Evolutionary conservation across 768 basidiomycete species (phyloP), one percentile per base, ranked within the genome.

Genomic region (Rhizopogon vesiculosus): DNA sequence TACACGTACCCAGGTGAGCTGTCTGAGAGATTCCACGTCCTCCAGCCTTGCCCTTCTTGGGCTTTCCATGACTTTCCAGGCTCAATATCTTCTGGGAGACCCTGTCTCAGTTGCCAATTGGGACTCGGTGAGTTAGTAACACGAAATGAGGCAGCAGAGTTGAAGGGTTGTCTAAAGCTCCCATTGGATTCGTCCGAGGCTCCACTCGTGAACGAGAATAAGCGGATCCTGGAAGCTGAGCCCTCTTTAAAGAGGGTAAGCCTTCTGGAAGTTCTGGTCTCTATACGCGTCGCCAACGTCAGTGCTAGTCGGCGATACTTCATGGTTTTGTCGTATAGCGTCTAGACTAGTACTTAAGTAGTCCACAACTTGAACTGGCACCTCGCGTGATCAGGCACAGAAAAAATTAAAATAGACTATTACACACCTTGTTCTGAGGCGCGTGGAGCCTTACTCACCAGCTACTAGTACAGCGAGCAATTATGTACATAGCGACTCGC

Each of bases 91-190:
- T 53, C 49, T 38, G 61, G 61, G 57, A 68, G 64, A 15, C 76
- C 75, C 41, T 77, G 70, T 38, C 78, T 78, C 31, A 73, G 63
- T 22, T 68, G 70, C 81, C 80, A 81, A 18, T 52, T 54, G 19
- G 76, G 74, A 62, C 73, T 72, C 1, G 78, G 77, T 12, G 75
- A 56, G 28, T 62, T 59, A 10, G 74, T 76, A 38, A 70, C 59
- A 59, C 61, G 66, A 53, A 77, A 77, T 7, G 67, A 57, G 16
- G 62, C 61, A 33, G 59, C 35, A 59, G 66, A 62, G 61, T 70
- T 49, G 49, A 59, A 58, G 13, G 39, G 45, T 9, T 54, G 66
- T 53, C 53, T 46, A 62, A 35, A 40, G 35, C 33, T 43, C 56
- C 48, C 29, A 44, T 15, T 49, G 44, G 53, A 54, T 49, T 44